A percentile compares a stretch with the other conserved stretches of the same genome.
These are phyloP conservation scores for Cyclostephanos tholiformis DNA, from an alignment of 108 stramenopile genomes.

Conservation along the genomic window DNA sequence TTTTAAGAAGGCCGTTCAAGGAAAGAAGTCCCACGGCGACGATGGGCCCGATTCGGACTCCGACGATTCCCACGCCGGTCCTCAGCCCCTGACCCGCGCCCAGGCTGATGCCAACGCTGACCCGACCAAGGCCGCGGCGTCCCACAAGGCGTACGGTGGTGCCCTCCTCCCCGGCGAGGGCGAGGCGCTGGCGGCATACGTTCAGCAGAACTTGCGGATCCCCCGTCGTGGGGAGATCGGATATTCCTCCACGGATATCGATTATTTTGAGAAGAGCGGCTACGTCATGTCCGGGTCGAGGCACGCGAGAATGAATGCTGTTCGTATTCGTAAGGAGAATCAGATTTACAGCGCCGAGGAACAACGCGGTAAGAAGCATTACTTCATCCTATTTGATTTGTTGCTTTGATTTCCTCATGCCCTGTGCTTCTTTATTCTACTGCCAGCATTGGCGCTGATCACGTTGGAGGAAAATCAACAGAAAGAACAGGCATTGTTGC, in stretches of 20 bases:
- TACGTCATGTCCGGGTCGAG: slow-evolving; percentile 98
- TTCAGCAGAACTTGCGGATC: slow-evolving; percentile 97
- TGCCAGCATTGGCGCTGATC: slow-evolving; percentile 96
- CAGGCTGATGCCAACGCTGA: slow-evolving; percentile 53
- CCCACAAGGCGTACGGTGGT: slow-evolving; percentile 72
- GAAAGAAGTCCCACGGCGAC: slow-evolving; percentile 39
- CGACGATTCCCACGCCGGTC: slow-evolving; percentile 66
- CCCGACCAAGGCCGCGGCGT: slow-evolving; percentile 48
- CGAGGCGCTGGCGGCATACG: slow-evolving; percentile 93
- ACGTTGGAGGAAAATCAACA: slow-evolving; percentile 98
- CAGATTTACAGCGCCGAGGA: slow-evolving; percentile 99
- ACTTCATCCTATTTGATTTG: no score
- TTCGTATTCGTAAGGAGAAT: slow-evolving; percentile 99
- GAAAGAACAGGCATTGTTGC: slow-evolving; percentile 93
- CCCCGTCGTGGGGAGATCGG: slow-evolving; percentile 99
- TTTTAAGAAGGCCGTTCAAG: slow-evolving; percentile 80
- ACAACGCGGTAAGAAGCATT: no score
- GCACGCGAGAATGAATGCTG: slow-evolving; percentile 98
- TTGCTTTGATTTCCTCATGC: no score
- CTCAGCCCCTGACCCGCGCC: slow-evolving; percentile 53
- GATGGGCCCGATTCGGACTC: slow-evolving; percentile 64
- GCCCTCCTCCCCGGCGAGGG: slow-evolving; percentile 94
- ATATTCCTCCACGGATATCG: slow-evolving; percentile 91
- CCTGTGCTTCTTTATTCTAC: no score
- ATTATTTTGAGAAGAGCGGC: slow-evolving; percentile 88